These are phyloP conservation scores for Hamigera avellanea DNA, from an alignment of 495 filamentous ascomycete species.

Conservation along the genomic window DNA sequence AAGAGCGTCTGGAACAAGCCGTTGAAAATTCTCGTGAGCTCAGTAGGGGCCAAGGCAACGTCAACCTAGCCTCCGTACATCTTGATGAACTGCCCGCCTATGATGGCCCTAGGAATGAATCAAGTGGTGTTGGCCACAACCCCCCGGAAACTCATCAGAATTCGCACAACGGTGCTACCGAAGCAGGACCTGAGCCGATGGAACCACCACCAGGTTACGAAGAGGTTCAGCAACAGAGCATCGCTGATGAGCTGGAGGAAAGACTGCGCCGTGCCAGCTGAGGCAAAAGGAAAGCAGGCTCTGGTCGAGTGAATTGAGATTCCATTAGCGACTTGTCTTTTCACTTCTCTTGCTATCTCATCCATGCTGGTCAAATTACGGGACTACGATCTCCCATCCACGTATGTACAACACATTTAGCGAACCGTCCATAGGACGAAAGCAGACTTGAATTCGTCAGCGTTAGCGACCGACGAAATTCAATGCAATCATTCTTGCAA, in stretches of 20 bases:
- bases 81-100: conserved; percentile 84
- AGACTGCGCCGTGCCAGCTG: conserved; percentile 25
- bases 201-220: conserved; percentile 93
- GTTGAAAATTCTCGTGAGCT: conserved; percentile 53
- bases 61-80: conserved; percentile 49
- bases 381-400: background rate
- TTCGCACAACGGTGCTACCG: conserved; percentile 4
- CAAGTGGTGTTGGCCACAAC: conserved; percentile 1
- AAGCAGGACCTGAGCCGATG: conserved; percentile 34
- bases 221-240: conserved; percentile 70
- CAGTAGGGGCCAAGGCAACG: conserved; percentile 31
- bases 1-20: conserved; percentile 70
- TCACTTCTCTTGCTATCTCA: background rate
- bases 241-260: conserved; percentile 50
- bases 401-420: background rate
- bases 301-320: background rate
- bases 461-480: no score
- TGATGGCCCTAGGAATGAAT: conserved; percentile 21
- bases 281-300: background rate
- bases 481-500: no score
- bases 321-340: conserved; percentile 1
- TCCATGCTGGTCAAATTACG: background rate
- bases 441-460: no score
- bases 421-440: no score
- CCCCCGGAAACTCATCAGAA: conserved; percentile 4